These are phyloP conservation scores for Aspergillus pseudoviridinutans DNA, from an alignment of 2,329 filamentous ascomycete genomes.

Conservation along the genomic window DNA sequence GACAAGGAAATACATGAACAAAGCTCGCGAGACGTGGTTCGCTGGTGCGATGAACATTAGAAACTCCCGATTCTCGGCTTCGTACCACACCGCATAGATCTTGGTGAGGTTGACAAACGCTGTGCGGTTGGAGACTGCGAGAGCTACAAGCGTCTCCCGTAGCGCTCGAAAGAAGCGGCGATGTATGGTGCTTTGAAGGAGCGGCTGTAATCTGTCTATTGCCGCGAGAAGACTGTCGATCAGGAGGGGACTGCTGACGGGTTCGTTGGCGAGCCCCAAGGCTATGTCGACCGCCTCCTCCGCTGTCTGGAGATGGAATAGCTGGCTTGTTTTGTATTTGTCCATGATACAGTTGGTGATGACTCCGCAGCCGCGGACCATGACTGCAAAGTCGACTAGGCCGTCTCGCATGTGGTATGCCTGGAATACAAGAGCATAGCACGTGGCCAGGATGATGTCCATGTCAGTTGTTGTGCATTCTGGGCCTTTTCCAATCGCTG, in stretches of 20 bases:
- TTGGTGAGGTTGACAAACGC: constrained; percentile 42
- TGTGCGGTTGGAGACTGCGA: constrained; percentile 13
- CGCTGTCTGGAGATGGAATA: constrained; percentile 10
- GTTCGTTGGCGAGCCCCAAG: constrained; percentile 2
- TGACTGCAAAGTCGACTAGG: constrained; percentile 30
- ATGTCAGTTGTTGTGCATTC: constrained; percentile 16
- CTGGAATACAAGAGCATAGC: constrained; percentile 33
- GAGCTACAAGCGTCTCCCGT: constrained; percentile 14
- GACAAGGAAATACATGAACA: constrained; percentile 47
- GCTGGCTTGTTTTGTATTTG: constrained; percentile 8
- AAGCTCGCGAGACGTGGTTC: constrained; percentile 41
- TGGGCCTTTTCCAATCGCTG: constrained; percentile 38
- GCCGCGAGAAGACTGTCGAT: constrained; percentile 15
- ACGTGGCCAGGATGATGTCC: constrained; percentile 30
- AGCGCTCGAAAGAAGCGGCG: constrained; percentile 18
- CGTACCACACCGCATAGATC: constrained; percentile 40
- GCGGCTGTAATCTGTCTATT: constrained; percentile 19
- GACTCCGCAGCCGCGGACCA: constrained; percentile 31
- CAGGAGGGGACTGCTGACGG: neutral
- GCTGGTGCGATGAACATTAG: constrained; percentile 40
- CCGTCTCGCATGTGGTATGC: constrained; percentile 32
- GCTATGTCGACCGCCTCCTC: constrained; percentile 4
- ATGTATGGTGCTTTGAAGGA: constrained; percentile 31
- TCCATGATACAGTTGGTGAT: constrained; percentile 34
- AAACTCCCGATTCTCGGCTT: constrained; percentile 40